Base-by-base conservation (phyloP, 1,284 basidiomycete genomes). In the Stygiomarasmius scandens region DNA sequence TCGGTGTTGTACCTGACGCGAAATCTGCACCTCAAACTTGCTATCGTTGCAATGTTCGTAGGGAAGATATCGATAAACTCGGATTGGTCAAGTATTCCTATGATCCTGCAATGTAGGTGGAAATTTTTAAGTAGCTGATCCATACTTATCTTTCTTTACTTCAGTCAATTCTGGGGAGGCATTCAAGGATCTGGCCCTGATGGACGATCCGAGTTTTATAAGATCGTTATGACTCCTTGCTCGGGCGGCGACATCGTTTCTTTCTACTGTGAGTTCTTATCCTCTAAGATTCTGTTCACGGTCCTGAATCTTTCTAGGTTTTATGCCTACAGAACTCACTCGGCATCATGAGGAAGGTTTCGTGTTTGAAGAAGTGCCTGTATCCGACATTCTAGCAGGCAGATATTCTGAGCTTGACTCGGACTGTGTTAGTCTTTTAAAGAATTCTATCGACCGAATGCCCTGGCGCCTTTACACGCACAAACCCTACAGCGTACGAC, bases 221-320 rank as follows among this genome's bases (percentile, higher is more conserved):
- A 73, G 60, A 71, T 73, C 43, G 71, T 73, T 45, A 73, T 73
- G 71, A 66, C 68, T 8, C 70, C 71, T 5, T 72, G 71, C 56
- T 62, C 67, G 16, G 67, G 62, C 6, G 67, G 65, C 25, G 69
- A 73, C n/a, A 63, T 71, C 45, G 66, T 71, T 20, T 71, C 71
- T 1, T 71, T 69, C 54, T 71, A 69, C 52, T 72, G 67, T 69
- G 48, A 52, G 66, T 52, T 11, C n/a, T 49, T 24, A 14, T 44
- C 9, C 27, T 45, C 32, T 16, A 25, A 29, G 9, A 19, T 46
- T 8, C 29, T 32, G 29, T 32, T 32, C 6, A 5, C 12, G 29
- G 12, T 32, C 12, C 12, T 12, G 12, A 5, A 6, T 32, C 12
- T 19, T 38, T 57, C 10, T 29, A 72, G 68, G 70, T 44, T 73